phyloP scores from a whole-genome alignment of 139 green algal genomes.

The Haematococcus sp. region DNA sequence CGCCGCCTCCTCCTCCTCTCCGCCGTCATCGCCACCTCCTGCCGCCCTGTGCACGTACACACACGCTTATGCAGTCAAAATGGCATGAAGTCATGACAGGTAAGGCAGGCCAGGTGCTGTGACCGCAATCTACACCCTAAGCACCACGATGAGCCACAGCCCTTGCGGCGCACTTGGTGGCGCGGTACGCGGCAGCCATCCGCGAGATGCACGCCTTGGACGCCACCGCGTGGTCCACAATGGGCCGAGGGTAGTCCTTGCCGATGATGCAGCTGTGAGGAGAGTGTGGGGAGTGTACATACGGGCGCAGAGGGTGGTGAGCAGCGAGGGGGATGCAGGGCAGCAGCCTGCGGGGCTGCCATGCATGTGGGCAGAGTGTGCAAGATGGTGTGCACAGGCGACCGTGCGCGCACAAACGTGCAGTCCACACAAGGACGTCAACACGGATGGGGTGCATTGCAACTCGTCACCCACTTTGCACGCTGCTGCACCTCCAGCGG shows the following conservation, averaged over 20 bases:
- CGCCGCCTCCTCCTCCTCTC: too few species aligned
- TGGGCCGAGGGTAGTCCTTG: slow-evolving; percentile 88
- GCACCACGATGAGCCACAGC: background rate
- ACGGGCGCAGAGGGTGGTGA: background rate
- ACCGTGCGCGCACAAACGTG: background rate
- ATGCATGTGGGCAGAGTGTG: background rate
- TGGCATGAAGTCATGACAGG: too few species aligned
- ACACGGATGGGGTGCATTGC: too few species aligned
- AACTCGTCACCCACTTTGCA: slow-evolving; percentile 42
- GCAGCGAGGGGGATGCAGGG: background rate
- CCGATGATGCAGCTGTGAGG: slow-evolving; percentile 79
- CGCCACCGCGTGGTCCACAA: slow-evolving; percentile 75
- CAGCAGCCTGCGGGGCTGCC: background rate
- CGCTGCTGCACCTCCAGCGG: slow-evolving; percentile 81
- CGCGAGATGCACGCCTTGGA: slow-evolving; percentile 71
- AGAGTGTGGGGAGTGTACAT: background rate
- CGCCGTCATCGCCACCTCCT: too few species aligned
- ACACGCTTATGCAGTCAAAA: too few species aligned
- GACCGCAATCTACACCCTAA: too few species aligned
- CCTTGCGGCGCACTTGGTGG: slow-evolving; percentile 19
- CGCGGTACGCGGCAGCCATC: slow-evolving; percentile 57
- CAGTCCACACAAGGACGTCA: background rate
- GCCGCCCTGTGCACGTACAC: too few species aligned
- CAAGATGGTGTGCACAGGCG: background rate
- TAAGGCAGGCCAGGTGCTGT: too few species aligned